Percentiles rank a stretch among this genome's conserved stretches.
Evolutionary conservation across 1,284 basidiomycete genomes (phyloP).

Genomic region (Malassezia psittaci): DNA sequence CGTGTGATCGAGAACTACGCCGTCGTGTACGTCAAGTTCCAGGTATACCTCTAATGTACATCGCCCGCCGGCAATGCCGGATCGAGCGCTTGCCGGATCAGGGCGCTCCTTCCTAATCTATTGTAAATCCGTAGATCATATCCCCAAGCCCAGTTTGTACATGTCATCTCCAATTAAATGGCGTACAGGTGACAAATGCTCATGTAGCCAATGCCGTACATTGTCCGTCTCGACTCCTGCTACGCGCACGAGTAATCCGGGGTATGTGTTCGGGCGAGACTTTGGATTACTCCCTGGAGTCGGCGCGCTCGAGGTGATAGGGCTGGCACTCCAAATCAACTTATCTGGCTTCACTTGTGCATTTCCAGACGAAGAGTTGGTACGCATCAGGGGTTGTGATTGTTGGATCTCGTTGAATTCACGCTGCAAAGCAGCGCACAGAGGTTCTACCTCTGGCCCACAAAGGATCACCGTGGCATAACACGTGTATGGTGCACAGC

Average conservation of each 20-base stretch:
- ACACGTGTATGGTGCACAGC: constrained; percentile 66
- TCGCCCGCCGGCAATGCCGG: constrained; percentile 35
- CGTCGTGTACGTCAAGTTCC: constrained; percentile 70
- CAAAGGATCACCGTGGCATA: constrained; percentile 70
- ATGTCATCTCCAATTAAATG: constrained; percentile 34
- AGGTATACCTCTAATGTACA: constrained; percentile 47
- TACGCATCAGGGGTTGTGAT: constrained; percentile 12
- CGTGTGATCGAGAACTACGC: constrained; percentile 89
- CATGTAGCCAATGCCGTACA: constrained; percentile 61
- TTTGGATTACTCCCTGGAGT: constrained; percentile 3
- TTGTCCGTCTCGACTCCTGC: constrained; percentile 63
- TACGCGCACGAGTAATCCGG: constrained; percentile 57
- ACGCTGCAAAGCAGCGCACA: constrained; percentile 52
- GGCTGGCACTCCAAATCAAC: constrained; percentile 68
- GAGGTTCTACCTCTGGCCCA: constrained; percentile 55
- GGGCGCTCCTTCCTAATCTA: constrained; percentile 30
- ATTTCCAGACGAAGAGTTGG: constrained; percentile 47
- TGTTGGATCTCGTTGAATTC: constrained; percentile 58
- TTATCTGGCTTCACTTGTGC: constrained; percentile 52
- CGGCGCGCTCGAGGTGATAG: constrained; percentile 4
- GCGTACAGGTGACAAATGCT: constrained; percentile 54
- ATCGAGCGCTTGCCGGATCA: constrained; percentile 45
- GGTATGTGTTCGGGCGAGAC: background rate
- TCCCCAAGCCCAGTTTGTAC: constrained; percentile 26
- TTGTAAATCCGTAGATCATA: background rate